A percentile compares a stretch with the other conserved stretches of the same genome.
Conservation (phyloP, 164 flowering plant species). For the Saururus chinensis region DNA sequence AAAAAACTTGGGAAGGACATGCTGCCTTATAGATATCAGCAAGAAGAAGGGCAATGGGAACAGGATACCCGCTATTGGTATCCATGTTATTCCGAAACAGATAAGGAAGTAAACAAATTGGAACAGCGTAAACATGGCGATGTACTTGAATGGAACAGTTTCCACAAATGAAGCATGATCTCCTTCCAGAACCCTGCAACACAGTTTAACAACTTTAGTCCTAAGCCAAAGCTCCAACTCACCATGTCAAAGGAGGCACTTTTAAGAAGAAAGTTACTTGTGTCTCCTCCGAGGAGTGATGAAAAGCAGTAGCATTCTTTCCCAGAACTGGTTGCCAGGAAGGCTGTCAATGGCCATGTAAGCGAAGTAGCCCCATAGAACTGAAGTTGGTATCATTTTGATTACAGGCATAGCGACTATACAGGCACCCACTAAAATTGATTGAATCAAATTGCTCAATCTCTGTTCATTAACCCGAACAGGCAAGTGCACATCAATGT, state of each 20-base stretch:
- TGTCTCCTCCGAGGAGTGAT: conserved; percentile 40
- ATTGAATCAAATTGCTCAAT: conserved; percentile 58
- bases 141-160: conserved; percentile 56
- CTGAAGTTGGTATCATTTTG: conserved; percentile 48
- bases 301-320: conserved; percentile 54
- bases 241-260: not conserved
- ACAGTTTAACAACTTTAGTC: conserved; percentile 2
- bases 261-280: conserved; percentile 34
- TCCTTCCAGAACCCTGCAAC: conserved; percentile 43
- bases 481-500: conserved; percentile 57
- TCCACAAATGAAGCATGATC: conserved; percentile 64
- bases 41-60: conserved; percentile 82
- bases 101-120: conserved; percentile 44
- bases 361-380: conserved; percentile 69
- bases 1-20: conserved; percentile 62
- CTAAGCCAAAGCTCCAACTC: not conserved
- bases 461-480: conserved; percentile 81
- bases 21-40: conserved; percentile 49
- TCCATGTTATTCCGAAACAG: conserved; percentile 79
- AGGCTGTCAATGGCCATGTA: conserved; percentile 83
- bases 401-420: conserved; percentile 41
- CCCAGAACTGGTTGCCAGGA: conserved; percentile 85
- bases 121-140: conserved; percentile 49
- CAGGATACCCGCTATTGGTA: conserved; percentile 79
- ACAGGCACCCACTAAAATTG: conserved; percentile 42